Percentiles rank a stretch among this genome's conserved stretches.
Evolutionary conservation across 2,329 filamentous ascomycete species (phyloP).

Genomic region (Aspergillus fijiensis): DNA sequence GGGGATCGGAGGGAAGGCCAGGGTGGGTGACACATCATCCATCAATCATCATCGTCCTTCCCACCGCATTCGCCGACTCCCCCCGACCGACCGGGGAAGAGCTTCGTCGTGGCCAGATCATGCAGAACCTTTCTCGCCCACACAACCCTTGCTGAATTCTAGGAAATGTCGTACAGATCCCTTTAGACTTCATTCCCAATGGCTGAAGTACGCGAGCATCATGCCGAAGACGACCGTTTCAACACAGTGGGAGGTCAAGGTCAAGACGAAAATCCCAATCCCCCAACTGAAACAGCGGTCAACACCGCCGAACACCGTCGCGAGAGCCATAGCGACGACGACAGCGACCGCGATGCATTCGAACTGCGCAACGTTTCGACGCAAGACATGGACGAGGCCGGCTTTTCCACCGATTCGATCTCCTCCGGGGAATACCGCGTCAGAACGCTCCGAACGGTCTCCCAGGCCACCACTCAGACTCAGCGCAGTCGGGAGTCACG

Average conservation of each 20-base stretch:
- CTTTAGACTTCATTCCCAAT: neutral
- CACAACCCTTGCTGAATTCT: neutral
- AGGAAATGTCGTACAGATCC: neutral
- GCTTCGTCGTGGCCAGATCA: neutral
- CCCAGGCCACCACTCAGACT: slow-evolving; percentile 15
- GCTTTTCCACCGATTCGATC: slow-evolving; percentile 27
- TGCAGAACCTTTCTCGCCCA: neutral
- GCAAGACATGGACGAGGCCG: slow-evolving; percentile 26
- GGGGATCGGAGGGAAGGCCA: neutral
- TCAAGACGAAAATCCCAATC: neutral
- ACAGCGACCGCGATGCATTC: slow-evolving; percentile 21
- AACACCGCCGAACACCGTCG: neutral
- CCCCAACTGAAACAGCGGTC: neutral
- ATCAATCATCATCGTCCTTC: neutral
- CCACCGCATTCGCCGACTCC: neutral
- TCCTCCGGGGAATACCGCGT: slow-evolving; percentile 37
- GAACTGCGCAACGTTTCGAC: slow-evolving; percentile 35
- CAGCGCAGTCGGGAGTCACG: slow-evolving; percentile 12
- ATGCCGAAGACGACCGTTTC: neutral
- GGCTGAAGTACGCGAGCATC: neutral
- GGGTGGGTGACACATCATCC: neutral
- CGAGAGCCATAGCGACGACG: slow-evolving; percentile 2
- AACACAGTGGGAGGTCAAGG: neutral
- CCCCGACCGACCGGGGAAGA: too few species aligned
- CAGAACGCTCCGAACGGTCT: slow-evolving; percentile 24